Evolutionary conservation across 2,329 filamentous ascomycete genomes (phyloP).

Genomic region (Trichoderma atrobrunneum): DNA sequence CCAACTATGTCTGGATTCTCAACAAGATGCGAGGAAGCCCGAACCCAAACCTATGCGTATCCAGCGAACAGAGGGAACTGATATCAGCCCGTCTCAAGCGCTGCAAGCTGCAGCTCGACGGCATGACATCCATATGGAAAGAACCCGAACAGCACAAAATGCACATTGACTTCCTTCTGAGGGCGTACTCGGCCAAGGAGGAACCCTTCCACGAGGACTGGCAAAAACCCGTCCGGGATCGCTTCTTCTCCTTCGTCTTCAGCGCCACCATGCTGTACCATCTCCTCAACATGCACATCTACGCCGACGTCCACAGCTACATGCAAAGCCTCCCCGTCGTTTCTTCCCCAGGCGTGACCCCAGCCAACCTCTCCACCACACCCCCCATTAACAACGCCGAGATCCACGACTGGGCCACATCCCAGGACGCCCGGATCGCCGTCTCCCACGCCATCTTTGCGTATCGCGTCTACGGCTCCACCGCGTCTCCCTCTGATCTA

Average conservation of each 20-base stretch:
- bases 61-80: slow-evolving; percentile 4
- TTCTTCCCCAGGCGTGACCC: slow-evolving; percentile 11
- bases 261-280: slow-evolving; percentile 38
- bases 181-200: slow-evolving; percentile 31
- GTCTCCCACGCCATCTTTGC: slow-evolving; percentile 35
- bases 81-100: slow-evolving; percentile 15
- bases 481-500: neutral
- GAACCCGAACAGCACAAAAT: slow-evolving; percentile 21
- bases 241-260: slow-evolving; percentile 33
- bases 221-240: slow-evolving; percentile 25
- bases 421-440: slow-evolving; percentile 31
- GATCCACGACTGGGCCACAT: slow-evolving; percentile 32
- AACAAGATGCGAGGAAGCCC: slow-evolving; percentile 27
- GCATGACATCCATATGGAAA: slow-evolving; percentile 19
- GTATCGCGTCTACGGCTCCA: slow-evolving; percentile 29
- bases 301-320: slow-evolving; percentile 34
- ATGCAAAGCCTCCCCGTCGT: slow-evolving; percentile 26
- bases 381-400: slow-evolving; percentile 22
- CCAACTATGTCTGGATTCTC: slow-evolving; percentile 33
- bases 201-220: slow-evolving; percentile 27
- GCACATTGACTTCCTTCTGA: slow-evolving; percentile 24
- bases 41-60: slow-evolving; percentile 17
- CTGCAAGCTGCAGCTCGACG: slow-evolving; percentile 25
- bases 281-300: slow-evolving; percentile 36
- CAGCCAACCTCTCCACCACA: slow-evolving; percentile 19